phyloP scores from a whole-genome alignment of 1,139 yeast genomes.

The Saccharomyces uvarum region DNA sequence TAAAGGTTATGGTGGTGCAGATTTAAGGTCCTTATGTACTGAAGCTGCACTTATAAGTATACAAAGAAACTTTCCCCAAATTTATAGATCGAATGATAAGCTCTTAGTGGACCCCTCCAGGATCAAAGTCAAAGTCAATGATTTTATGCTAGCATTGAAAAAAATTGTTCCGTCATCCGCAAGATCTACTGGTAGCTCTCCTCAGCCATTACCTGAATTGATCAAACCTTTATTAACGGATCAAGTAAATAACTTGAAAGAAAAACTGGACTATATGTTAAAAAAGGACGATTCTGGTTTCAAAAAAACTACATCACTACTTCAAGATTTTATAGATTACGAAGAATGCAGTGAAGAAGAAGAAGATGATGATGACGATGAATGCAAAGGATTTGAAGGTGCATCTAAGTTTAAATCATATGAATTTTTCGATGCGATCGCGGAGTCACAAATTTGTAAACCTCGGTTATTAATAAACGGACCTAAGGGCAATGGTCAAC shows the following conservation, averaged over 20 bases:
- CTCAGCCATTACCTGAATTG: conserved; percentile 73
- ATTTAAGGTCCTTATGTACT: conserved; percentile 84
- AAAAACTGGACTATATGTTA: conserved; percentile 48
- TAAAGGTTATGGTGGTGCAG: conserved; percentile 98
- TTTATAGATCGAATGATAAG: conserved; percentile 70
- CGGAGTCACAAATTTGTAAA: conserved; percentile 64
- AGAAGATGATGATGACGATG: conserved; percentile 32
- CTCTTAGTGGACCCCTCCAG: conserved; percentile 62
- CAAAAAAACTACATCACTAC: conserved; percentile 27
- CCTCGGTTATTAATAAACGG: conserved; percentile 79
- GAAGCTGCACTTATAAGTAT: conserved; percentile 92
- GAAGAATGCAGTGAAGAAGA: conserved; percentile 24
- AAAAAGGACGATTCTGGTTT: conserved; percentile 30
- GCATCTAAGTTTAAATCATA: conserved; percentile 43
- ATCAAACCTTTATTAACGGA: conserved; percentile 53
- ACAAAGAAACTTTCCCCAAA: conserved; percentile 89
- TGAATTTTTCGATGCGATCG: conserved; percentile 28
- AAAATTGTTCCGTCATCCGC: conserved; percentile 91
- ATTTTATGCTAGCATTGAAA: conserved; percentile 79
- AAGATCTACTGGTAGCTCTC: conserved; percentile 65
- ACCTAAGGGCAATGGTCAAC: conserved; percentile 78
- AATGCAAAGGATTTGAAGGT: conserved; percentile 64
- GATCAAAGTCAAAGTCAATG: conserved; percentile 73
- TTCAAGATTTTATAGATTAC: conserved; percentile 30
- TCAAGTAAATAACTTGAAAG: conserved; percentile 42